These are phyloP conservation scores for Mucor plumbeus DNA, from an alignment of 371 early-diverging fungal species.

Conservation along the genomic window DNA sequence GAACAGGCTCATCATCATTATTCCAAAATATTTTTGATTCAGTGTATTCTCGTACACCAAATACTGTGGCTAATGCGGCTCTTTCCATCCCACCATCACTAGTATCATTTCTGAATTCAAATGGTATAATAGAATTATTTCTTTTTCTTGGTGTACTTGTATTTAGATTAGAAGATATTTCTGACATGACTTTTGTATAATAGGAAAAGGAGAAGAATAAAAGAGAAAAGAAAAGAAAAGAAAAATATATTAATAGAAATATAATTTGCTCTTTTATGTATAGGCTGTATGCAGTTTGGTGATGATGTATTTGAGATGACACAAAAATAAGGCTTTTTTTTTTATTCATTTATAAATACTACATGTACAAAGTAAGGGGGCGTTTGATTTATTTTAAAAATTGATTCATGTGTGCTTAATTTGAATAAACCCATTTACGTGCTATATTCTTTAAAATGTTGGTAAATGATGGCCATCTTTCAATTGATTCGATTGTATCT, in stretches of 20 bases:
- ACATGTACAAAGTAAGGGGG: not conserved
- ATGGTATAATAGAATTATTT: constrained; percentile 34
- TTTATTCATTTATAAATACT: not conserved
- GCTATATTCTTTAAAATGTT: constrained; percentile 12
- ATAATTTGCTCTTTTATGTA: not conserved
- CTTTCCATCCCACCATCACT: constrained; percentile 46
- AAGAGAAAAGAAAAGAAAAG: constrained; percentile 6
- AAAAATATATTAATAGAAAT: not conserved
- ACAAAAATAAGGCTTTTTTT: constrained; percentile 8
- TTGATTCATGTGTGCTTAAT: not conserved
- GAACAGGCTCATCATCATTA: constrained; percentile 20
- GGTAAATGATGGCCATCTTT: constrained; percentile 26
- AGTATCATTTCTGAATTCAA: constrained; percentile 30
- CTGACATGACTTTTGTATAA: constrained; percentile 9
- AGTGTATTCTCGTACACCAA: constrained; percentile 53
- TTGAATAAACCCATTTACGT: constrained; percentile 18
- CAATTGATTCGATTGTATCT: not conserved
- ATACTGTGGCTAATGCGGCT: constrained; percentile 54
- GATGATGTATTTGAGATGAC: constrained; percentile 3
- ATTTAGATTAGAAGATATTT: too few relatives aligned
- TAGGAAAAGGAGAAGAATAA: constrained; percentile 7
- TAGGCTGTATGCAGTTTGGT: not conserved
- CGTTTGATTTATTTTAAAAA: constrained; percentile 4
- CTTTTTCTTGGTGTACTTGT: constrained; percentile 14
- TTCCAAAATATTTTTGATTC: constrained; percentile 55